Conservation (phyloP, 495 filamentous ascomycete species). For the Poronia punctata region DNA sequence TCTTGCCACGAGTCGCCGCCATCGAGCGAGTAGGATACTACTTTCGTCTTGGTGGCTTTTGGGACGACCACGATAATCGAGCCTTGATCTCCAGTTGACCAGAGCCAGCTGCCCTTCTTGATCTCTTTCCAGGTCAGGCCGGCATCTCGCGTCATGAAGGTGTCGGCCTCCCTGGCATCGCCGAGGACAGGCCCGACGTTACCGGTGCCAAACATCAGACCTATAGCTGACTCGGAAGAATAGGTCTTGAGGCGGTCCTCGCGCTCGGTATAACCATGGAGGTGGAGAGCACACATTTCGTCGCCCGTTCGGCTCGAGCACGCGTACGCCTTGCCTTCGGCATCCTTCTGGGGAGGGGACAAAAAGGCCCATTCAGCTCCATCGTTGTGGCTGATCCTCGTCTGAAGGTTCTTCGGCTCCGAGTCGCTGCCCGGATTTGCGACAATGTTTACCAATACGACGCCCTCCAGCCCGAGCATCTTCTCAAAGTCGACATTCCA, state of each 20-base stretch:
- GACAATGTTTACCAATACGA: slow-evolving; percentile 80
- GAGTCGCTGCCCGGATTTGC: slow-evolving; percentile 60
- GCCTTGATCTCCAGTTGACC: slow-evolving; percentile 92
- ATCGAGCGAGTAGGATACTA: slow-evolving; percentile 70
- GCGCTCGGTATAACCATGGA: slow-evolving; percentile 93
- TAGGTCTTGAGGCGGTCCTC: slow-evolving; percentile 70
- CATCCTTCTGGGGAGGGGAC: slow-evolving; percentile 58
- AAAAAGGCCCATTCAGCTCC: slow-evolving; percentile 77
- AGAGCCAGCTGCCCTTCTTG: slow-evolving; percentile 80
- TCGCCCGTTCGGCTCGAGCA: slow-evolving; percentile 53
- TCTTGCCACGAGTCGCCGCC: slow-evolving; percentile 69
- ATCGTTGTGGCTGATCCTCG: slow-evolving; percentile 92
- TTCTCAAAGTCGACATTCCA: slow-evolving; percentile 96
- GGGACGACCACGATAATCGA: slow-evolving; percentile 80
- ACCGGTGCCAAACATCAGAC: slow-evolving; percentile 83
- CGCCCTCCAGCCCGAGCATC: slow-evolving; percentile 83
- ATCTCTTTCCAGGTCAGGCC: slow-evolving; percentile 81
- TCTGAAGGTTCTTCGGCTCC: slow-evolving; percentile 71
- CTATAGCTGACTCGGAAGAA: slow-evolving; percentile 81
- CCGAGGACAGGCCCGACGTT: slow-evolving; percentile 74
- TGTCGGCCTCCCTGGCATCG: slow-evolving; percentile 59
- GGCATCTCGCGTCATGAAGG: slow-evolving; percentile 81
- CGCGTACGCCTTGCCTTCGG: slow-evolving; percentile 58
- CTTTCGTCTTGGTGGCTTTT: slow-evolving; percentile 50
- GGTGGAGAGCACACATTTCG: slow-evolving; percentile 73